Base-by-base conservation (phyloP, 768 basidiomycete genomes). In the Agrocybe praecox region DNA sequence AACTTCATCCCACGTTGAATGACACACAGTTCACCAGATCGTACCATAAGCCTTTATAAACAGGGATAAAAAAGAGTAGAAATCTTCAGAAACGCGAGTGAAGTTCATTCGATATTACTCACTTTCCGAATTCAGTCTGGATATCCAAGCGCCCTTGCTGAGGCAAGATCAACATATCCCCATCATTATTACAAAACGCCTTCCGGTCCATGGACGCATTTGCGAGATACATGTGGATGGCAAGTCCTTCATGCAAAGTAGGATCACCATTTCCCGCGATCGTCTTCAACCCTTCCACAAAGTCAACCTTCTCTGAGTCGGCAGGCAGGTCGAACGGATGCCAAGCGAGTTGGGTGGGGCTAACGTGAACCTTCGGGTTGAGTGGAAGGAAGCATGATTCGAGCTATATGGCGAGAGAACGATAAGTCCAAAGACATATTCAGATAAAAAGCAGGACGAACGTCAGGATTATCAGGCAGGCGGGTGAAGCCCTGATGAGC, bases 121-220 rank as follows among this genome's bases (percentile, higher is more conserved):
- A 86, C 85, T 78, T 83, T 51, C 87, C 87, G 58, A 85, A 81
- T 67, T 89, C 87, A 2, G 87, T 88, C 68, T 86, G 86, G 42
- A 89, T 80, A 64, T 88, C 86, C 59, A 89, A 69, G 12, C 85
- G 75, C 6, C 87, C 87, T 63, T 82, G 77, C 65, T 87, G 81
- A 9, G 87, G 87, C 17, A 88, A 71, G 63, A 89, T 83, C 65
- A 88, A 69, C 75, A 87, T 81, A 67, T 88, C 86, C 7, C 87
- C 86, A 59, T 88, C 86, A 46, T 76, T 83, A 64, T 85, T 83
- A 58, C 78, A 79, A 67, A 86, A 86, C 2, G 86, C 86, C 62
- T 73, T 77, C 53, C 80, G 83, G 34, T 72, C 79, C 86, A 88
- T 88, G 5, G 83, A 82, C 40, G 73, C 62, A 64, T 85, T 87